These are phyloP conservation scores for Amylostereum chailletii DNA, from an alignment of 1,284 basidiomycete genomes.

Conservation along the genomic window DNA sequence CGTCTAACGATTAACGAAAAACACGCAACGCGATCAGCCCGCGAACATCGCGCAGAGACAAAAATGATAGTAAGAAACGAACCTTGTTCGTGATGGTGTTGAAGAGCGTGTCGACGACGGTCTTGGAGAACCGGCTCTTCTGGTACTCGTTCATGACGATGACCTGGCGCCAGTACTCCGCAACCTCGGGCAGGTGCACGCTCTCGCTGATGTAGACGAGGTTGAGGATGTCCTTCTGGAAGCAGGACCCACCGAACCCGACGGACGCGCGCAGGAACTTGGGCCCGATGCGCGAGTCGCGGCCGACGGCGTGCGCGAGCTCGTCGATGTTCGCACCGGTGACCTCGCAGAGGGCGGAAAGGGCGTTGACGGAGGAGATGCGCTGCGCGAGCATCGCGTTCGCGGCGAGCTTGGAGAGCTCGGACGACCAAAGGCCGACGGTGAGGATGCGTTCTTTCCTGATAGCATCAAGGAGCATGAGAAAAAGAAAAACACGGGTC, in stretches of 20 bases:
- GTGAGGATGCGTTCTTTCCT: slow-evolving; percentile 79
- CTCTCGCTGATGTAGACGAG: slow-evolving; percentile 95
- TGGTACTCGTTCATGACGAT: slow-evolving; percentile 97
- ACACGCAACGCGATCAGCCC: neutral
- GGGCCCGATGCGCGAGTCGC: slow-evolving; percentile 87
- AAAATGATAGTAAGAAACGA: slow-evolving; percentile 22
- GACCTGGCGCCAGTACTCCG: slow-evolving; percentile 94
- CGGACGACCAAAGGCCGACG: slow-evolving; percentile 97
- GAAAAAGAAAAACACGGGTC: too few relatives aligned
- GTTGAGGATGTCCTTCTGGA: slow-evolving; percentile 99
- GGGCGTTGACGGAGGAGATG: slow-evolving; percentile 96
- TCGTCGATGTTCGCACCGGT: slow-evolving; percentile 99
- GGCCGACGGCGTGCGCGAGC: slow-evolving; percentile 91
- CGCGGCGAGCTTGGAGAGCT: slow-evolving; percentile 96
- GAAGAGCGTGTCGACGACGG: slow-evolving; percentile 92
- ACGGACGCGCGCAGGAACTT: slow-evolving; percentile 95
- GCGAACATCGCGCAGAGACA: slow-evolving; percentile 11
- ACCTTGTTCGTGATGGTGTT: slow-evolving; percentile 96
- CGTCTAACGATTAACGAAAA: slow-evolving; percentile 40
- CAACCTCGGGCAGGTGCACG: slow-evolving; percentile 93
- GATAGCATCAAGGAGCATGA: neutral
- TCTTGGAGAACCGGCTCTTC: slow-evolving; percentile 84
- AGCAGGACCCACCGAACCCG: slow-evolving; percentile 98
- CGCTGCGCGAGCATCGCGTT: slow-evolving; percentile 98
- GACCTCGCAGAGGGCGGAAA: slow-evolving; percentile 99